Evolutionary conservation across 2,329 filamentous ascomycete species (phyloP), one percentile per base, ranked within the genome.

Genomic region (Colletotrichum plurivorum): DNA sequence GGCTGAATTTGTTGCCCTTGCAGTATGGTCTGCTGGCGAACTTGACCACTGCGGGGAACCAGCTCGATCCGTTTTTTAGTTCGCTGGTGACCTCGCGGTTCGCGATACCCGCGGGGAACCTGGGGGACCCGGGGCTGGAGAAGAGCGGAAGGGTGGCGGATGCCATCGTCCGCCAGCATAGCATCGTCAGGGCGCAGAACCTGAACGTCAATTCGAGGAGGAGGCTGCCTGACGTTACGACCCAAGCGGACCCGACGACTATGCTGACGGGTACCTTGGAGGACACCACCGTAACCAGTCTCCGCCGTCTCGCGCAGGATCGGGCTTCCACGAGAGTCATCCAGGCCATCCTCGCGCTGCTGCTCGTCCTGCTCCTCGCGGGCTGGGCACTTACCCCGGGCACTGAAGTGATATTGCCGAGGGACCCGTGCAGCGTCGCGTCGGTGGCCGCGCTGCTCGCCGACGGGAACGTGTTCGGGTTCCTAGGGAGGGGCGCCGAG

Each of bases 11-110:
- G 7, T 75, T 73, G 18, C 67, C 73, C 9, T 72, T 79, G 7
- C 69, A 75, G 46, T 82, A 82, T 69, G 71, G 72, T 8, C 58
- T 70, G 2, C 73, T 82, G 3, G 72, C 75, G 53, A 75, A 75
- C 15, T 61, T 76, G 5, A 66, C 76, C 1, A 72, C 76, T 1
- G 54, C 76, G 1, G 51, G 71, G 4, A 71, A 77, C 16, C 71
- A 78, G 5, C 72, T 82, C 5, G 78, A 81, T 54, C 54, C 75
- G 1, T 83, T 82, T 72, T 82, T 83, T 70, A 73, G 75, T 2
- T 73, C 75, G 8, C 70, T 82, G 12, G 76, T 77, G 13, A 73
- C 75, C 7, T 82, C 80, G 3, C 76, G 73, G 12, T 78, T 75
- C 57, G 78, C 78, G 12, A 69, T 80, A 5, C 74, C 79, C 1